A percentile compares a stretch with the other conserved stretches of the same genome.
These are phyloP conservation scores for Barbatosphaeria neglecta DNA, from an alignment of 495 filamentous ascomycete genomes.

Conservation along the genomic window DNA sequence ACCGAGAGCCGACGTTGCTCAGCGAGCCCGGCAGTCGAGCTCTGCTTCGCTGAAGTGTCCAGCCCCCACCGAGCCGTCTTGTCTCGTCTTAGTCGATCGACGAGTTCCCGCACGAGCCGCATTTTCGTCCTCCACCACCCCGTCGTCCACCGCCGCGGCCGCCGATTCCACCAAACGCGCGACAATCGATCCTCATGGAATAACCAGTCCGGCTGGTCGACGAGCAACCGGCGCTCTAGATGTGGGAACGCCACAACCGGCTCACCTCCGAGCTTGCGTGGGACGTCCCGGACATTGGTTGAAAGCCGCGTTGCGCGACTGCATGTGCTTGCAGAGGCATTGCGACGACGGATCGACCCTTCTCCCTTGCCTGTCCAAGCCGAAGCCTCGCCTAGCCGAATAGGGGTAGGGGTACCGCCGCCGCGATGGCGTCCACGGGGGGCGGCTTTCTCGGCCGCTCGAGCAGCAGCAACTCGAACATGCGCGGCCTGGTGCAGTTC, in stretches of 20 bases:
- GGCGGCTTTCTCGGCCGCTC: constrained; percentile 51
- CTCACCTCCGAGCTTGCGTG: background rate
- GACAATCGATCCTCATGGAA: background rate
- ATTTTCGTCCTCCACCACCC: background rate
- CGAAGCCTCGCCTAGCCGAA: background rate
- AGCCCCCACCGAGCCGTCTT: background rate
- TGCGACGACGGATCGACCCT: background rate
- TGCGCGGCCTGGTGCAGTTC: constrained; percentile 88
- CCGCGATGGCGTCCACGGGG: constrained; percentile 41
- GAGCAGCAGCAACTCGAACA: constrained; percentile 53
- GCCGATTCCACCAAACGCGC: too few species aligned
- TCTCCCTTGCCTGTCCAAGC: background rate
- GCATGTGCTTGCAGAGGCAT: background rate
- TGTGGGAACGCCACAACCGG: background rate
- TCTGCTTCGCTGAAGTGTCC: background rate
- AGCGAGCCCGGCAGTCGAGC: too few species aligned
- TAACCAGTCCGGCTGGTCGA: background rate
- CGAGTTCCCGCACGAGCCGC: background rate
- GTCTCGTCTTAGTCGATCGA: background rate
- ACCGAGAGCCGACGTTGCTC: too few species aligned
- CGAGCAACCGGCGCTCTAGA: background rate
- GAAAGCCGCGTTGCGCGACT: background rate
- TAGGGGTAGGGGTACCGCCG: constrained; percentile 2
- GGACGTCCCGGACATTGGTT: background rate
- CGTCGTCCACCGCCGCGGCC: too few species aligned